Evolutionary conservation across 257 asterid genomes (phyloP).

Genomic region (Solanum lycopersicoides): DNA sequence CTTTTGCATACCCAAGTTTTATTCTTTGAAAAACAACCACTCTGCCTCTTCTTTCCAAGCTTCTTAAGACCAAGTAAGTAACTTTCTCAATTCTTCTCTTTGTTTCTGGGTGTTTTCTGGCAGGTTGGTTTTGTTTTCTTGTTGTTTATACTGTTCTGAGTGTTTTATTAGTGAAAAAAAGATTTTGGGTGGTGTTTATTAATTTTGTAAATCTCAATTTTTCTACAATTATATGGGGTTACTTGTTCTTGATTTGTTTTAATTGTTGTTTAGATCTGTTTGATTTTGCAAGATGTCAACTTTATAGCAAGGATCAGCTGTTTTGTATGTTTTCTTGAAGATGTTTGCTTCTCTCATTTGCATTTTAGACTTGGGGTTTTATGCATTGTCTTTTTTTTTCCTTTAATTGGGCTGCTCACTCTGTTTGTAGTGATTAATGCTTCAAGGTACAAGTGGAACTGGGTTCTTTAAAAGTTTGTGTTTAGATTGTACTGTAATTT

Average conservation of each 20-base stretch:
- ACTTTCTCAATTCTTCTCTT: neutral
- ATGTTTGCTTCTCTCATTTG: neutral
- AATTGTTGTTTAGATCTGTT: neutral
- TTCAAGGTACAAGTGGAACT: neutral
- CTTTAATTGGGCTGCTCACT: neutral
- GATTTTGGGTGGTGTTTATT: neutral
- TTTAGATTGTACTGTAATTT: neutral
- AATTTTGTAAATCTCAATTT: neutral
- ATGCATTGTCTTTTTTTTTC: neutral
- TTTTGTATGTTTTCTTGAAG: neutral
- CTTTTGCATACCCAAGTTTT: neutral
- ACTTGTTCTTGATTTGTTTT: neutral
- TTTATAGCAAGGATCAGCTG: neutral
- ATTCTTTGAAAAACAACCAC: neutral
- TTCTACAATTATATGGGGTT: neutral
- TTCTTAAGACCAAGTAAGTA: neutral
- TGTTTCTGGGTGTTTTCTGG: neutral
- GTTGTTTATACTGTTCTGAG: neutral
- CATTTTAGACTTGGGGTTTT: neutral
- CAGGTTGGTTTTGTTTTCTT: neutral
- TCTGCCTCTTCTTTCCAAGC: neutral
- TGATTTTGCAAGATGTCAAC: neutral
- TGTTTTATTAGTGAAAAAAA: neutral
- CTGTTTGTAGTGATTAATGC: neutral
- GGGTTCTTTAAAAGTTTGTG: neutral